Evolutionary conservation across 2,329 filamentous ascomycete genomes (phyloP), one percentile per base, ranked within the genome.

Genomic region (Alternaria sp.): DNA sequence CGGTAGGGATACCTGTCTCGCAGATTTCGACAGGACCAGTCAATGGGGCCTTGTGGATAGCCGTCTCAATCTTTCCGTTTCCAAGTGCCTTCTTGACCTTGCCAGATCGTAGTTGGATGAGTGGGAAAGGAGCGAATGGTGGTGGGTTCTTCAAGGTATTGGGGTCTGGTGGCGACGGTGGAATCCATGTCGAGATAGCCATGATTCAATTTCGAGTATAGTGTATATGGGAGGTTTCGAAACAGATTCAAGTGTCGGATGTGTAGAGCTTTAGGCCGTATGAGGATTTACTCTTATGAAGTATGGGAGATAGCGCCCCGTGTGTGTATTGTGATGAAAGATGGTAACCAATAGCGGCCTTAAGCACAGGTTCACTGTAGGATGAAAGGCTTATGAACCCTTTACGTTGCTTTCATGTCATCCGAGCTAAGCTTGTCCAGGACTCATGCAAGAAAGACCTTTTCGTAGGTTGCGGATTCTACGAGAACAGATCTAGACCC

Each of bases 101-200:
- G 25, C 85, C 85, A 0, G 84, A 84, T 30, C 87, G 85, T 14
- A 90, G 77, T 69, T 90, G 85, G 22, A 86, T 74, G 12, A 90
- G 78, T 3, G 74, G 81, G 59, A 88, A 86, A 0, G 74, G 71
- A 1, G 59, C 30, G 59, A 78, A 78, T 0, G 70, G 66, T 10
- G 55, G 60, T 8, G 73, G 70, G 28, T 72, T 66, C 14, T 55
- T 59, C 8, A 73, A 60, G 14, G 66, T 63, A 12, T 67, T 36
- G 0, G 70, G 73, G 25, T 71, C 60, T 7, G 71, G 70, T 3
- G 64, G 68, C 9, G 64, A 60, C 32, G 70, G 73, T 2, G 71
- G 65, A 8, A 59, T 57, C 71, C 71, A 73, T 7, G 44, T 57
- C 20, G 64, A 64, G 18, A 56, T 25, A 22, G 60, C 58, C 71